Base-by-base conservation (phyloP, 441 rosid species). In the Gossypium laxum region DNA sequence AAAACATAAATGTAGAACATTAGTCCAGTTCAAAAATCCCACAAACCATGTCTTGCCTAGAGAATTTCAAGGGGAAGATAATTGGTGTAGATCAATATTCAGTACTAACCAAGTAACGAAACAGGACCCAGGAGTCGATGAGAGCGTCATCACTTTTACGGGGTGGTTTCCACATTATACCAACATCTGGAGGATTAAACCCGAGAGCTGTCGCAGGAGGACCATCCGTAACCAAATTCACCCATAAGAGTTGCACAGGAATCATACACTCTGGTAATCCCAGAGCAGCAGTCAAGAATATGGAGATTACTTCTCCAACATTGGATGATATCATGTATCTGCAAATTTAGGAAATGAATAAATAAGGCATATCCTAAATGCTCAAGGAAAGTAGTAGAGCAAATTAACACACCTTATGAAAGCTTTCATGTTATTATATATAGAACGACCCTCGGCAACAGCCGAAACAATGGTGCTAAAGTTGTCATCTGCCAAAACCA, bases 291-390 rank as follows among this genome's bases (percentile, higher is more conserved):
- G 88, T 83, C 75, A 92, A 82, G 85, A 92, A 90, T 75, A 92
- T 88, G n/a, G 95, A 87, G 38, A 90, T 90, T 5, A 92, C 96
- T 80, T 92, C 96, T 58, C 96, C 98, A 14, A 92, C 89, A 74
- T 92, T 92, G 4, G 98, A 92, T 15, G 98, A 92, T 84, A 92
- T 92, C 98, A 92, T 92, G 67, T 92, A 92, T 80, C 96, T 91
- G 81, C 43, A 75, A 69, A 77, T 21, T 71, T 60, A n/a, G 70
- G 26, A 73, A 77, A 67, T 62, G 12, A 24, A 75, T 11, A 65
- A 24, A 66, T 5, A 71, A 3, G 47, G n/a, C n/a, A 34, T 67
- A 21, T 4, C 52, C 58, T 70, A 26, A 65, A 57, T 19, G 50
- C 24, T 54, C n/a, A 56, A 69, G 85, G 32, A 66, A 63, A 70